Conservation (phyloP, 345 rosid genomes). For the Arabis alpina region DNA sequence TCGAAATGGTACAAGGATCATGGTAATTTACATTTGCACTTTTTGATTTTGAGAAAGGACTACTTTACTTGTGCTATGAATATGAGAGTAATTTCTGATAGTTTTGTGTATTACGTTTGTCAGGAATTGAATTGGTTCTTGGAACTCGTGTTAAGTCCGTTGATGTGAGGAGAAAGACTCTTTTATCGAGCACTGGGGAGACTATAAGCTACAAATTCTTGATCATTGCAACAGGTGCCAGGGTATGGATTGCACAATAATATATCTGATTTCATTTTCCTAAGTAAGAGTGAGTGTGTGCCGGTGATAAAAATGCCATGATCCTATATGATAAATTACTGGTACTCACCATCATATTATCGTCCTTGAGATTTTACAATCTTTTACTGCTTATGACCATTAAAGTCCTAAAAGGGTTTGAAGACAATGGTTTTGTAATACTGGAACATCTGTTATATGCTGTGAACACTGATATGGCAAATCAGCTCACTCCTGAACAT, state of each 20-base stretch:
- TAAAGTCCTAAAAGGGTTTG: background rate
- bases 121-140: conserved; percentile 94
- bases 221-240: conserved; percentile 97
- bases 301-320: background rate
- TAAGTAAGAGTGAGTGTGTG: conserved; percentile 14
- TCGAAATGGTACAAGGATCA: conserved; percentile 91
- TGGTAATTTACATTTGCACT: conserved; percentile 55
- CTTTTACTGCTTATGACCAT: background rate
- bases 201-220: conserved; percentile 89
- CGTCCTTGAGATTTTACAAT: background rate
- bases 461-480: background rate
- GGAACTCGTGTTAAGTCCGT: conserved; percentile 91
- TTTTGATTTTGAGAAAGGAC: background rate
- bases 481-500: conserved; percentile 11
- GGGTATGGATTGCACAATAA: conserved; percentile 65
- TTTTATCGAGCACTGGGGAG: conserved; percentile 88
- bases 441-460: conserved; percentile 5
- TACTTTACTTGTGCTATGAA: conserved; percentile 2
- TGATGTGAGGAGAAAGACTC: conserved; percentile 85
- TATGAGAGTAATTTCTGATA: conserved; percentile 11
- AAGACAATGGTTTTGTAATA: background rate
- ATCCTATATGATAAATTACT: background rate
- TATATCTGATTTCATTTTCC: background rate
- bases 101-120: conserved; percentile 30
- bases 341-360: too few species aligned